Base-by-base conservation (phyloP, 805 yeast species). In the Geotrichum ghanense region DNA sequence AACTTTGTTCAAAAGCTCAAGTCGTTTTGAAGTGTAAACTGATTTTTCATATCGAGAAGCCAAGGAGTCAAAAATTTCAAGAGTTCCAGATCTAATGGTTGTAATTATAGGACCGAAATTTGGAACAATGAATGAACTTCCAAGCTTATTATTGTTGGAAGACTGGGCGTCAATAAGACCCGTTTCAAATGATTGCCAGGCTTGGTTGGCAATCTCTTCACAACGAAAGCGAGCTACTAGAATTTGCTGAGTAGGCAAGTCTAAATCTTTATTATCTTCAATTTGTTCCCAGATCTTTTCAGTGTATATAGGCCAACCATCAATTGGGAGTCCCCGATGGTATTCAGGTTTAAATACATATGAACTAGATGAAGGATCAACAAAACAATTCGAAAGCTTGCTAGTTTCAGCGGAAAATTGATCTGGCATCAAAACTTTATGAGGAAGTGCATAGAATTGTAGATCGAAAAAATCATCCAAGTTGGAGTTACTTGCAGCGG, bases 261-360 rank as follows among this genome's bases (percentile, higher is more conserved):
- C 98, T 52, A 92, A 74, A 61, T 92, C 98, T 64, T 87, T 89
- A 66, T 92, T 92, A 51, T 74, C 72, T 62, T 87, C 95, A 56
- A 92, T 92, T 64, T 87, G 95, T 45, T 84, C 81, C 98, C 98
- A 92, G 53, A 95, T 81, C 58, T 81, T 83, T 46, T 79, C 81
- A 1, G 96, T 88, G 57, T 92, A 92, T 62, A 88, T 65, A 3
- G 90, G 75, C 97, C 98, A 92, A 21, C 97, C 97, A 65, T 92
- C 98, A 45, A 90, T 72, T 9, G 98, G 98, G 47, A 92, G 78
- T 43, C 74, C 72, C 54, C 92, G 88, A 59, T 86, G 95, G 61
- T 87, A 89, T 43, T 76, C 72, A 1, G 75, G 71, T 49, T 76
- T 74, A 69, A 88, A 86, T 27, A 81, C 68, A 45, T 67, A 64